Conservation (phyloP, 1,284 basidiomycete genomes). For the Ustilago trichophora region DNA sequence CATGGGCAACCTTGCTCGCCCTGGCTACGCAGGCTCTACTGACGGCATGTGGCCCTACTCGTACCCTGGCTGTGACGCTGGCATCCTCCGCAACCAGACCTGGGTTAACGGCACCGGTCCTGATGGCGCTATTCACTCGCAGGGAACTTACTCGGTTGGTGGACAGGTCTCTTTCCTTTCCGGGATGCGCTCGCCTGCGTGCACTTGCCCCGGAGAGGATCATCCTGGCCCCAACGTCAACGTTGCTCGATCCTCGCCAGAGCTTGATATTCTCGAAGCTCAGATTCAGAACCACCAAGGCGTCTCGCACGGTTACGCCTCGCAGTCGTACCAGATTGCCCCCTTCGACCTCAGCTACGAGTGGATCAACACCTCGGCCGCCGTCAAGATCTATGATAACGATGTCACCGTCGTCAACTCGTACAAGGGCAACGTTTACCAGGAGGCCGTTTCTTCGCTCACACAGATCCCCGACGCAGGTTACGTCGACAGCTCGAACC, state of each 20-base stretch:
- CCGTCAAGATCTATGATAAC: conserved; percentile 44
- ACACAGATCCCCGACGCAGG: conserved; percentile 56
- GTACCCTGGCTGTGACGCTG: conserved; percentile 65
- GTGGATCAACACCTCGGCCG: conserved; percentile 47
- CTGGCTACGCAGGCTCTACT: conserved; percentile 64
- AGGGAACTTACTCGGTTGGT: conserved; percentile 28
- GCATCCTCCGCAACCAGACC: conserved; percentile 59
- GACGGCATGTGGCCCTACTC: conserved; percentile 67
- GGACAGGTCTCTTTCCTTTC: conserved; percentile 38
- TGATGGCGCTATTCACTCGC: conserved; percentile 37
- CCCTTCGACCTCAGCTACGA: conserved; percentile 62
- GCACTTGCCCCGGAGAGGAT: conserved; percentile 61
- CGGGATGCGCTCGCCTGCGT: conserved; percentile 44
- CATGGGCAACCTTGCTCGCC: conserved; percentile 63
- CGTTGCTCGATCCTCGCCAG: conserved; percentile 65
- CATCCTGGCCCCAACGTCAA: conserved; percentile 60
- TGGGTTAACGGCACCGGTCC: conserved; percentile 54
- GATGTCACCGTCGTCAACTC: conserved; percentile 50
- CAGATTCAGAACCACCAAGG: conserved; percentile 70
- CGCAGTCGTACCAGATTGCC: conserved; percentile 64
- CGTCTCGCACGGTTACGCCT: conserved; percentile 50
- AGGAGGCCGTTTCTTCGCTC: conserved; percentile 64
- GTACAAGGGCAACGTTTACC: conserved; percentile 61
- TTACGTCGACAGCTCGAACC: conserved; percentile 39
- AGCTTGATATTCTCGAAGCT: conserved; percentile 66